phyloP scores from a whole-genome alignment of 1,284 basidiomycete genomes.

The Ustilago esculenta region DNA sequence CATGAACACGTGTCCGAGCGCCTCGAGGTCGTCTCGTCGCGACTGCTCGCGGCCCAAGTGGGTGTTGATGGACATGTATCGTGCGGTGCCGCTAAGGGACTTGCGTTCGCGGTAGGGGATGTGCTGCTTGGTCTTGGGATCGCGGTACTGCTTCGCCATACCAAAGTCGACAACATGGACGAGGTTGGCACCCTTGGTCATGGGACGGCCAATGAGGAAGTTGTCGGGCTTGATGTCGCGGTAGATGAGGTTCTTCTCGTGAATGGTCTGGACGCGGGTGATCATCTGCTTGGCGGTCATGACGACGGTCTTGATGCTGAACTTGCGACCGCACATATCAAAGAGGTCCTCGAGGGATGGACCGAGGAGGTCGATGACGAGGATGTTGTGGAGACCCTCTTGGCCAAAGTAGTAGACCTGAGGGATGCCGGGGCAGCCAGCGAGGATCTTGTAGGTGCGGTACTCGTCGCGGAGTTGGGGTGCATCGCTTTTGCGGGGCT shows the following conservation, averaged over 20 bases:
- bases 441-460: slow-evolving; percentile 92
- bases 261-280: slow-evolving; percentile 85
- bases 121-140: slow-evolving; percentile 95
- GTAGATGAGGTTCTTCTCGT: slow-evolving; percentile 96
- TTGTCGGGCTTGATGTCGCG: slow-evolving; percentile 98
- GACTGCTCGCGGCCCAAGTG: slow-evolving; percentile 95
- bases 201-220: slow-evolving; percentile 89
- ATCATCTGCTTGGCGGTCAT: slow-evolving; percentile 95
- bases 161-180: slow-evolving; percentile 93
- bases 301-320: slow-evolving; percentile 92
- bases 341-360: slow-evolving; percentile 93
- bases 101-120: slow-evolving; percentile 96
- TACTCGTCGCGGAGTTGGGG: slow-evolving; percentile 96
- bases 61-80: slow-evolving; percentile 98
- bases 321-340: slow-evolving; percentile 94
- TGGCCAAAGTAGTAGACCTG: slow-evolving; percentile 98
- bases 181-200: slow-evolving; percentile 83
- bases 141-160: slow-evolving; percentile 97
- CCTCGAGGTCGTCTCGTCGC: slow-evolving; percentile 90
- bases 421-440: slow-evolving; percentile 91
- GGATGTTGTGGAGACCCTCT: slow-evolving; percentile 95
- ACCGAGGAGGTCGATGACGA: slow-evolving; percentile 93
- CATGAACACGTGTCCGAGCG: slow-evolving; percentile 96
- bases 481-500: slow-evolving; percentile 94
- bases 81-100: slow-evolving; percentile 85